These are phyloP conservation scores for Calonectria pauciramosa DNA, from an alignment of 2,329 filamentous ascomycete genomes.

Conservation along the genomic window DNA sequence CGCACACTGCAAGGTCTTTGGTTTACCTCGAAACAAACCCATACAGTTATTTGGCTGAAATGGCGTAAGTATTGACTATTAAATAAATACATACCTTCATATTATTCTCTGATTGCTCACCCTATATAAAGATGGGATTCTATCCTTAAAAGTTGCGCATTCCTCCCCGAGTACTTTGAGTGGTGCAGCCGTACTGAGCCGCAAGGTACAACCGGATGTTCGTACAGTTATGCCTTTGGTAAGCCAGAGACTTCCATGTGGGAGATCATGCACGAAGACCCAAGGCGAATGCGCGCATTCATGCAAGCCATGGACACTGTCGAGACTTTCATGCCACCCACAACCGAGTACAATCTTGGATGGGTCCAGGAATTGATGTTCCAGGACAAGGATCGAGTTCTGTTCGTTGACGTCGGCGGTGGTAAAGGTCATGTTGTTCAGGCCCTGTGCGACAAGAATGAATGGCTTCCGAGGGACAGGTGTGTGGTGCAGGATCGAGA, in stretches of 20 bases:
- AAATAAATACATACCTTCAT: no score
- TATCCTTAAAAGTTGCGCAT: conserved; percentile 35
- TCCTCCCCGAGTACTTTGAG: conserved; percentile 50
- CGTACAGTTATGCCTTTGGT: conserved; percentile 46
- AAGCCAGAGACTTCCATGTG: conserved; percentile 48
- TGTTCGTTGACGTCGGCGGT: conserved; percentile 53
- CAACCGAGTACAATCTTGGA: conserved; percentile 48
- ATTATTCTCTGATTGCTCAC: neutral
- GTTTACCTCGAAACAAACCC: conserved; percentile 1
- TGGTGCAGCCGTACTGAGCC: conserved; percentile 50
- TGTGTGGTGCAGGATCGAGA: conserved; percentile 51
- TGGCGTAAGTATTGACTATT: conserved; percentile 15
- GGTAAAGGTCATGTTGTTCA: conserved; percentile 48
- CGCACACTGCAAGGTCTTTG: conserved; percentile 25
- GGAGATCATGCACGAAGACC: conserved; percentile 46
- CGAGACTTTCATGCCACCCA: conserved; percentile 40
- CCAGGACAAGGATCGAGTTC: conserved; percentile 22
- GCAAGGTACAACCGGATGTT: conserved; percentile 39
- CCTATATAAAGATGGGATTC: conserved; percentile 43
- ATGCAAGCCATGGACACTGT: conserved; percentile 47
- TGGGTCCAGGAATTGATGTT: conserved; percentile 42
- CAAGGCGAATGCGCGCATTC: conserved; percentile 42
- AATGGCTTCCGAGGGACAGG: conserved; percentile 42
- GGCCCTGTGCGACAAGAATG: conserved; percentile 43
- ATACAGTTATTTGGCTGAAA: conserved; percentile 1